These are phyloP conservation scores for Russula abietina DNA, from an alignment of 768 basidiomycete genomes.

Conservation along the genomic window DNA sequence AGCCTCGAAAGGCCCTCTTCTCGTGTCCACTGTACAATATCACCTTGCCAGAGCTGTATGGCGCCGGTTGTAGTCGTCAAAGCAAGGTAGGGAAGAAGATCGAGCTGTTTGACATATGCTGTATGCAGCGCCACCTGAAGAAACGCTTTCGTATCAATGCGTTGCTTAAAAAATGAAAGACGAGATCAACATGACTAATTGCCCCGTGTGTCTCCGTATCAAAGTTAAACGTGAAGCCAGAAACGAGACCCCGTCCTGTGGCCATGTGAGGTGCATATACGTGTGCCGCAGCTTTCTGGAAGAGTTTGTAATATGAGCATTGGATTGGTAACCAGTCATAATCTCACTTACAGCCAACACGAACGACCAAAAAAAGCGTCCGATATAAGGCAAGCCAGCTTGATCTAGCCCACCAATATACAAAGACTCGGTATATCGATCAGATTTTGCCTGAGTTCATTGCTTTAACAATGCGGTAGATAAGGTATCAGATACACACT, in stretches of 20 bases:
- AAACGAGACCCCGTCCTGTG: constrained; percentile 42
- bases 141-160: constrained; percentile 3
- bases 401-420: constrained; percentile 54
- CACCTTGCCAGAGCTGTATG: constrained; percentile 65
- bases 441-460: constrained; percentile 36
- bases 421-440: constrained; percentile 41
- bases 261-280: constrained; percentile 46
- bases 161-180: neutral
- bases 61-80: constrained; percentile 72
- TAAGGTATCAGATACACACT: constrained; percentile 20
- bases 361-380: constrained; percentile 64
- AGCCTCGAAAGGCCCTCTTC: constrained; percentile 74
- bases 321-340: neutral
- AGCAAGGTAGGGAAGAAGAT: constrained; percentile 40
- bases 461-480: neutral
- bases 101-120: constrained; percentile 35
- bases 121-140: constrained; percentile 49
- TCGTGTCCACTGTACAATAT: constrained; percentile 61
- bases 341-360: constrained; percentile 41
- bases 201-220: constrained; percentile 60
- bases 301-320: constrained; percentile 9
- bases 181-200: constrained; percentile 52
- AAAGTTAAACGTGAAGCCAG: constrained; percentile 57
- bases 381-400: constrained; percentile 48
- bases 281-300: constrained; percentile 51